phyloP scores from a whole-genome alignment of 768 basidiomycete genomes.

The Hericium rajendrae region DNA sequence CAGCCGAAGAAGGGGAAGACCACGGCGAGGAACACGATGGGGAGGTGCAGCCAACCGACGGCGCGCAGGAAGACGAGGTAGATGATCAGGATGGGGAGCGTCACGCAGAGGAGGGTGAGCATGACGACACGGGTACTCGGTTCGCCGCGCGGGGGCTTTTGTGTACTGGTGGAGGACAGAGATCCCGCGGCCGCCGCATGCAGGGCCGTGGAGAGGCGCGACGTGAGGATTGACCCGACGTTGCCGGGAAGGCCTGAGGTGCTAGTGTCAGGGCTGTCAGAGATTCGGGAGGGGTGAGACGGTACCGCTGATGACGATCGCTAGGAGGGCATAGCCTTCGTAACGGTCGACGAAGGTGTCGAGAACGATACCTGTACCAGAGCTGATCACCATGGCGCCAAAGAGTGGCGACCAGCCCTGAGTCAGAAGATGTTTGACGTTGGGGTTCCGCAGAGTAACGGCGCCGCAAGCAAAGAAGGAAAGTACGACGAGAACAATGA shows the following conservation, averaged over 20 bases:
- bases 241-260: constrained; percentile 70
- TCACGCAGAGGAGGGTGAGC: constrained; percentile 61
- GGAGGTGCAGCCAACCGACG: constrained; percentile 73
- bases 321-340: constrained; percentile 79
- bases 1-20: constrained; percentile 65
- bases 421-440: constrained; percentile 61
- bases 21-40: constrained; percentile 56
- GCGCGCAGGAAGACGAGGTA: constrained; percentile 58
- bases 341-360: constrained; percentile 84
- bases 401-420: constrained; percentile 90
- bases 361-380: constrained; percentile 84
- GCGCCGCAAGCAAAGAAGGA: constrained; percentile 39
- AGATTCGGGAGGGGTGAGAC: constrained; percentile 1
- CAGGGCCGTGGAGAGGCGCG: constrained; percentile 80
- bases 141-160: constrained; percentile 5
- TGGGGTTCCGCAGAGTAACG: constrained; percentile 53
- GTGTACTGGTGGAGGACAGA: constrained; percentile 6
- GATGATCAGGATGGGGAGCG: constrained; percentile 69
- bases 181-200: constrained; percentile 45
- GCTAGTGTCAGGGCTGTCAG: background rate
- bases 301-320: constrained; percentile 80
- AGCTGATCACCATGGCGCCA: constrained; percentile 82
- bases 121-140: constrained; percentile 44
- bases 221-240: constrained; percentile 85
- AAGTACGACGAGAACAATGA: constrained; percentile 39